Evolutionary conservation across 169 alveolate genomes (phyloP).

Genomic region (Plasmodium vivax): DNA sequence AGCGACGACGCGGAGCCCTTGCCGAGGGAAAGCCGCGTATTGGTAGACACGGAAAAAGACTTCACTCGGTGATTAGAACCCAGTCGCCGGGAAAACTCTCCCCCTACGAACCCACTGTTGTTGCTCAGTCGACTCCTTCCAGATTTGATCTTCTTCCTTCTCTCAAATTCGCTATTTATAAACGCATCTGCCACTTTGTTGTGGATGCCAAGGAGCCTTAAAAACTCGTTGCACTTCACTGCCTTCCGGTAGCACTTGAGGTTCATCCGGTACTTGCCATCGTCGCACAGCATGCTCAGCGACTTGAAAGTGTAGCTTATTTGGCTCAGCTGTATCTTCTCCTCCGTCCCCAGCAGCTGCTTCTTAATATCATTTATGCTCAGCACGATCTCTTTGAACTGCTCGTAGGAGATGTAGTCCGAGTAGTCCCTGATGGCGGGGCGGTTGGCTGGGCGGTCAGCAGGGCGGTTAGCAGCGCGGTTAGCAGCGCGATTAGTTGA

Average conservation of each 20-base stretch:
- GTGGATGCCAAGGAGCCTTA: conserved; percentile 42
- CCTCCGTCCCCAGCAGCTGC: conserved; percentile 65
- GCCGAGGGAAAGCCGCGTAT: conserved; percentile 10
- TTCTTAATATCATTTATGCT: conserved; percentile 70
- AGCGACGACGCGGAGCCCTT: conserved; percentile 6
- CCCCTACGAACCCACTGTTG: not conserved
- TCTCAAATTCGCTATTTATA: not conserved
- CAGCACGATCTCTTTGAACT: conserved; percentile 51
- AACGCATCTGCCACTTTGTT: conserved; percentile 56
- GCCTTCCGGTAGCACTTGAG: conserved; percentile 65
- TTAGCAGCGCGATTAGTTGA: not conserved
- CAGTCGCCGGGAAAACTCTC: not conserved
- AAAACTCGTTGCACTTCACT: conserved; percentile 45
- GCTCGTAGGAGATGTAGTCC: conserved; percentile 42
- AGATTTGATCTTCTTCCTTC: conserved; percentile 2
- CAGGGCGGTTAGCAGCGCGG: not conserved
- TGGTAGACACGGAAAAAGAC: conserved; percentile 12
- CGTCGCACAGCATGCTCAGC: conserved; percentile 59
- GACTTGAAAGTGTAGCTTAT: conserved; percentile 64
- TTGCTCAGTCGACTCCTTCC: not conserved
- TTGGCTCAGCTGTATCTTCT: conserved; percentile 48
- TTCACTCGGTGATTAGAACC: not conserved
- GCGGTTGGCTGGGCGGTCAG: not conserved
- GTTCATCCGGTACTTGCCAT: conserved; percentile 62
- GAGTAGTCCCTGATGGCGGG: not conserved